phyloP scores from a whole-genome alignment of 148 eudicot genomes.

The Spergularia marina region DNA sequence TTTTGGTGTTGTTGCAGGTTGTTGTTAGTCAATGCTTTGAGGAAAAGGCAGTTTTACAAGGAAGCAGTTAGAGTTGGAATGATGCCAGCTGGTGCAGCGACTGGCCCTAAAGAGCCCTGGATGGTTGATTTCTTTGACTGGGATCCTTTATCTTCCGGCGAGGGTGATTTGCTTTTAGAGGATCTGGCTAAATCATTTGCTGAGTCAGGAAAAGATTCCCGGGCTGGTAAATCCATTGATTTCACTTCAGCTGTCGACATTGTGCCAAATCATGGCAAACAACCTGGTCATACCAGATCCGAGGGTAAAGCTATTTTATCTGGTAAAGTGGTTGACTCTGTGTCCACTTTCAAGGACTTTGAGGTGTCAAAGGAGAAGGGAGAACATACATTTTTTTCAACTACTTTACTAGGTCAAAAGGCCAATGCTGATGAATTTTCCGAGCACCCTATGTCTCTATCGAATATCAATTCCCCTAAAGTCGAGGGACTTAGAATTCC shows the following conservation, averaged over 20 bases:
- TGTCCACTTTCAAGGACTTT: constrained; percentile 21
- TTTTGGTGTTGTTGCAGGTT: constrained; percentile 40
- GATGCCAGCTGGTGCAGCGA: constrained; percentile 42
- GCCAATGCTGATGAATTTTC: constrained; percentile 18
- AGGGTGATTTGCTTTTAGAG: constrained; percentile 83
- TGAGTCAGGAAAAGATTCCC: constrained; percentile 36
- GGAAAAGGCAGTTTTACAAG: constrained; percentile 71
- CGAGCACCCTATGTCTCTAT: constrained; percentile 17
- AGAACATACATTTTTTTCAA: constrained; percentile 14
- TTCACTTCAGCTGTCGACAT: constrained; percentile 45
- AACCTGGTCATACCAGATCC: constrained; percentile 30
- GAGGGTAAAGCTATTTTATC: constrained; percentile 21
- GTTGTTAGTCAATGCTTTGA: constrained; percentile 58
- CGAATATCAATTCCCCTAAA: constrained; percentile 15
- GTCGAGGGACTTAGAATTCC: constrained; percentile 18
- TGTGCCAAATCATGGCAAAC: constrained; percentile 51
- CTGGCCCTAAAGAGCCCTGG: constrained; percentile 41
- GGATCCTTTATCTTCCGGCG: constrained; percentile 96
- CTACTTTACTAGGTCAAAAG: constrained; percentile 18
- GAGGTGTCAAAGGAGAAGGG: constrained; percentile 24
- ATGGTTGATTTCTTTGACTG: constrained; percentile 62
- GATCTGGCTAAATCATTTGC: constrained; percentile 82
- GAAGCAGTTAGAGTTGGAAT: constrained; percentile 72
- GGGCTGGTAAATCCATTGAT: constrained; percentile 49
- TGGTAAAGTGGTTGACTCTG: constrained; percentile 16